These are phyloP conservation scores for Ajuga chamaepitys DNA, from an alignment of 257 asterid species.

Conservation along the genomic window DNA sequence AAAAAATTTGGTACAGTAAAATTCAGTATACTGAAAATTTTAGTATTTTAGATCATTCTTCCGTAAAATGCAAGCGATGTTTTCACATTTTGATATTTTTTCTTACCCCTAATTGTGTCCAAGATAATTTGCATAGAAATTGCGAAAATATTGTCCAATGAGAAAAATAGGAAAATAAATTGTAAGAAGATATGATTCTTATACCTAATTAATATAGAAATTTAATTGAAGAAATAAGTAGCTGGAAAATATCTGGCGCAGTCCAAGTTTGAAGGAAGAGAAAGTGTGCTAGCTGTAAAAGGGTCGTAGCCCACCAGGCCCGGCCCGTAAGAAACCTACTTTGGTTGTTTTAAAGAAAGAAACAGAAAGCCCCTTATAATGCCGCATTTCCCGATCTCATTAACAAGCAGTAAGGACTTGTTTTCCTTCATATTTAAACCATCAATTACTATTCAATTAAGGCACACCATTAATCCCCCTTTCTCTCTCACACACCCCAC, in stretches of 20 bases:
- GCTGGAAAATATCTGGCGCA: not conserved
- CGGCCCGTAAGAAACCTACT: not conserved
- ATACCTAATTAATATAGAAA: too few species aligned
- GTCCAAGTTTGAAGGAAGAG: not conserved
- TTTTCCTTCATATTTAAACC: constrained; percentile 3
- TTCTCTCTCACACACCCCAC: not conserved
- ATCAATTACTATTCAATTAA: not conserved
- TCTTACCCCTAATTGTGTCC: too few species aligned
- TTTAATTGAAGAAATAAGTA: not conserved
- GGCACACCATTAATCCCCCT: constrained; percentile 2
- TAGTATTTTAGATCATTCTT: too few species aligned
- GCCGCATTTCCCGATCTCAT: constrained; percentile 10
- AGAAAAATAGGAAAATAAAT: not conserved
- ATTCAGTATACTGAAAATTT: too few species aligned
- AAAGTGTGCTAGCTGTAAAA: not conserved
- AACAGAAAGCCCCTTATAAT: not conserved
- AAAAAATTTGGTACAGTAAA: too few species aligned
- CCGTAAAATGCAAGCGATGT: too few species aligned
- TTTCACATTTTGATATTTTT: too few species aligned
- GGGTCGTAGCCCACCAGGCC: not conserved
- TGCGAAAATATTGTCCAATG: too few species aligned
- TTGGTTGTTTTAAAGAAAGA: not conserved
- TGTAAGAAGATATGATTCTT: too few species aligned
- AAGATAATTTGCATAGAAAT: too few species aligned
- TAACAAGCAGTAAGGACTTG: not conserved